Evolutionary conservation across 441 rosid genomes (phyloP).

Genomic region (Croton setiger): DNA sequence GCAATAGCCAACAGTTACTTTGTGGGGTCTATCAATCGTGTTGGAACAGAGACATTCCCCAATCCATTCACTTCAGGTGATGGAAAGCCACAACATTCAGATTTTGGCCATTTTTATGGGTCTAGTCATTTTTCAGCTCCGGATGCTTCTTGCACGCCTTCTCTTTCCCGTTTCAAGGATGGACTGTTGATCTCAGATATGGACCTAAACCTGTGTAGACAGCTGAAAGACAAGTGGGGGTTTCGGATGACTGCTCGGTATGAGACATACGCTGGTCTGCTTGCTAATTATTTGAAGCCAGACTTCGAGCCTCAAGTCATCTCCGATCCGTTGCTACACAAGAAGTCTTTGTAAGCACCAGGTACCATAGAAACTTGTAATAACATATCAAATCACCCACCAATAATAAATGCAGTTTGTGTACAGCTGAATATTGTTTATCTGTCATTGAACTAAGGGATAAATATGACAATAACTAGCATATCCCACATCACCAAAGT

Average conservation of each 20-base stretch:
- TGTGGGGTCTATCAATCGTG: conserved; percentile 90
- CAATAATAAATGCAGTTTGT: conserved; percentile 4
- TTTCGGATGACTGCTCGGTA: conserved; percentile 90
- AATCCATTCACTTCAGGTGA: conserved; percentile 97
- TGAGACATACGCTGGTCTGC: conserved; percentile 58
- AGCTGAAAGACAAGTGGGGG: conserved; percentile 94
- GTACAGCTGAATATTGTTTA: not conserved
- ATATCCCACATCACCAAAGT: not conserved
- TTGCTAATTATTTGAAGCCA: conserved; percentile 56
- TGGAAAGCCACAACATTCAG: conserved; percentile 77
- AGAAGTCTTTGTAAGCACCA: conserved; percentile 40
- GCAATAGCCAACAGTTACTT: conserved; percentile 95
- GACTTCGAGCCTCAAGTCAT: conserved; percentile 75
- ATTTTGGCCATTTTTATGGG: conserved; percentile 93
- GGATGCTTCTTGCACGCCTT: conserved; percentile 91
- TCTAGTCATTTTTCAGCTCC: conserved; percentile 94
- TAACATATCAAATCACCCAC: not conserved
- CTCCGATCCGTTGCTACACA: conserved; percentile 68
- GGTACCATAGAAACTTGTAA: conserved; percentile 8
- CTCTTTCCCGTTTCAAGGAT: conserved; percentile 70
- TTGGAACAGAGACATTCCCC: conserved; percentile 94
- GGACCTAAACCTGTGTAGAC: conserved; percentile 94
- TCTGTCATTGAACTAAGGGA: not conserved
- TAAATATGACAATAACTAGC: not conserved
- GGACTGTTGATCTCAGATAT: conserved; percentile 82